Evolutionary conservation across 257 asterid genomes (phyloP).

Genomic region (Leonotis leonurus): DNA sequence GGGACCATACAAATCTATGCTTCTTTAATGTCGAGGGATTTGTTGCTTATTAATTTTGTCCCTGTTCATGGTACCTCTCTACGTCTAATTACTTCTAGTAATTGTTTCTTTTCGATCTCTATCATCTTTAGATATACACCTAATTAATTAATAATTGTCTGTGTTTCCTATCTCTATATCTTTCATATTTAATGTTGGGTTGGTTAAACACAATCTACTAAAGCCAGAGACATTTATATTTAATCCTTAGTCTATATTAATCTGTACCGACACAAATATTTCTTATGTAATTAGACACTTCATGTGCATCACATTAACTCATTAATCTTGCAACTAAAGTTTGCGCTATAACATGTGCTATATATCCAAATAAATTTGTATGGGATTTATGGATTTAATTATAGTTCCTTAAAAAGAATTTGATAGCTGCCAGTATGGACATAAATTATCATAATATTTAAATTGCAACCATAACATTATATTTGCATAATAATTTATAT

Average conservation of each 20-base stretch:
- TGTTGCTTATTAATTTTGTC: conserved; percentile 20
- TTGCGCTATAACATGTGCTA: conserved; percentile 1
- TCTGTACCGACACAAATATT: conserved; percentile 24
- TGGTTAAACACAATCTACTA: neutral
- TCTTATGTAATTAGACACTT: neutral
- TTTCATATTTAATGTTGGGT: neutral
- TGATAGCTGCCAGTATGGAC: too few relatives aligned
- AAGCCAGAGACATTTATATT: neutral
- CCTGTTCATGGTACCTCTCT: conserved; percentile 18
- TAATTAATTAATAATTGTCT: neutral
- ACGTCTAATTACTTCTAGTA: conserved; percentile 18
- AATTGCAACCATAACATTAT: too few relatives aligned
- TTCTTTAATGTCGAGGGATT: conserved; percentile 21
- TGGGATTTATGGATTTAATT: neutral
- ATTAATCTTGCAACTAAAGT: neutral
- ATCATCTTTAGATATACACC: conserved; percentile 3
- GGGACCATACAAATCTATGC: conserved; percentile 24
- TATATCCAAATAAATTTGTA: neutral
- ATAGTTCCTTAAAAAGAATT: too few relatives aligned
- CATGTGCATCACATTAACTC: conserved; percentile 21
- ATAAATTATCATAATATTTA: too few relatives aligned
- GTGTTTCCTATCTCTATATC: neutral
- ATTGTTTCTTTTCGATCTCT: conserved; percentile 13
- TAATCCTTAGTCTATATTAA: conserved; percentile 16
- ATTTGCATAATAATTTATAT: too few relatives aligned